Conservation (phyloP, 148 eudicot genomes). For the Polygonum maritimum region DNA sequence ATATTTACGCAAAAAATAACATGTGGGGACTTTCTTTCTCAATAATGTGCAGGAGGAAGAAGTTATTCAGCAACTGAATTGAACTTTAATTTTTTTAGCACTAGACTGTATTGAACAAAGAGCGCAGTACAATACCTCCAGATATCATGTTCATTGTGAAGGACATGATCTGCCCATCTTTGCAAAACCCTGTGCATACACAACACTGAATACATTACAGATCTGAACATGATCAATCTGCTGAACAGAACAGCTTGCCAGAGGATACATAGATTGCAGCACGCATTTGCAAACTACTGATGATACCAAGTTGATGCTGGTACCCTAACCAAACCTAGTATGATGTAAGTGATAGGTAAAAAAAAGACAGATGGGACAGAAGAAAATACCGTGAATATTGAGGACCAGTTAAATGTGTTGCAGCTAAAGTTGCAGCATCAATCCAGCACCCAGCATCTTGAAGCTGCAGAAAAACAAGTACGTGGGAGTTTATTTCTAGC, state of each 20-base stretch:
- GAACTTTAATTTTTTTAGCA: too few relatives aligned
- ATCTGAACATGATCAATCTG: neutral
- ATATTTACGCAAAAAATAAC: neutral
- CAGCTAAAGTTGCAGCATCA: slow-evolving; percentile 99
- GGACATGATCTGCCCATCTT: slow-evolving; percentile 94
- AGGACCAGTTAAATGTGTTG: slow-evolving; percentile 92
- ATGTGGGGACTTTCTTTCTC: neutral
- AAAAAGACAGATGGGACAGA: neutral
- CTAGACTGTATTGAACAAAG: neutral
- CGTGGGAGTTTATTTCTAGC: neutral
- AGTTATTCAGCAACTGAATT: neutral
- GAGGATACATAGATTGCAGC: neutral
- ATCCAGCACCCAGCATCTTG: slow-evolving; percentile 99
- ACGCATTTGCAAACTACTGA: neutral
- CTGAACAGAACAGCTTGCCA: neutral
- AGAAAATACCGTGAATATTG: slow-evolving; percentile 76
- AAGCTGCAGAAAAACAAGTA: slow-evolving; percentile 42
- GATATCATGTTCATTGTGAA: slow-evolving; percentile 64
- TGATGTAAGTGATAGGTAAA: neutral
- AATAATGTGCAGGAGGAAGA: neutral
- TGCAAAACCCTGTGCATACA: slow-evolving; percentile 65
- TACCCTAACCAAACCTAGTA: slow-evolving; percentile 6
- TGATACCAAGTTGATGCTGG: neutral
- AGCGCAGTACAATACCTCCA: slow-evolving; percentile 61
- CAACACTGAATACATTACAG: neutral